A percentile compares a stretch with the other conserved stretches of the same genome.
phyloP scores from a whole-genome alignment of 2,329 filamentous ascomycete genomes.

The Pestalotiopsis sp. region DNA sequence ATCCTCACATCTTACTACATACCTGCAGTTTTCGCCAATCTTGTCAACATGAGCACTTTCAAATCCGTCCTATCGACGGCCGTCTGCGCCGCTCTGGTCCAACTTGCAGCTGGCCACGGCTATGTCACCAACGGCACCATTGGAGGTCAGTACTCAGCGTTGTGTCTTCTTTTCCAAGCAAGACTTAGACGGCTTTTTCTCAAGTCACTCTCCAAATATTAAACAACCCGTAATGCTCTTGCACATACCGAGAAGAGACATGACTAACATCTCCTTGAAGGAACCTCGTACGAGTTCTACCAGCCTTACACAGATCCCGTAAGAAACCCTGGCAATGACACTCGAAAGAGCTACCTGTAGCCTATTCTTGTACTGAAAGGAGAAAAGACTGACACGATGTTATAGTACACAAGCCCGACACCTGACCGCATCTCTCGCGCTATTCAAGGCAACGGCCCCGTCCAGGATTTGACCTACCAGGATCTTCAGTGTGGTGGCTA shows the following conservation, averaged over 20 bases:
- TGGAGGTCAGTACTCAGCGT: constrained; percentile 34
- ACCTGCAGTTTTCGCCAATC: not conserved
- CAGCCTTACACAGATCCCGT: constrained; percentile 43
- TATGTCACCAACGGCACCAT: constrained; percentile 49
- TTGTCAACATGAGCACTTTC: constrained; percentile 29
- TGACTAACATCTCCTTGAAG: constrained; percentile 29
- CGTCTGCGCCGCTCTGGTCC: constrained; percentile 36
- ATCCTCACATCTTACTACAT: not conserved
- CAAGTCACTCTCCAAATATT: too few relatives aligned
- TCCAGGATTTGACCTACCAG: constrained; percentile 52
- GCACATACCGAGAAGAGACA: too few relatives aligned
- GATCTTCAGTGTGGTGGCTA: constrained; percentile 61
- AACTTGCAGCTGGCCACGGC: constrained; percentile 44
- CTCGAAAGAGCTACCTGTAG: too few relatives aligned
- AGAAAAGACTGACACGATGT: not conserved
- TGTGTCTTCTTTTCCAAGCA: too few relatives aligned
- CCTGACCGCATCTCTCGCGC: constrained; percentile 57
- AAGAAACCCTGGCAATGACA: not conserved
- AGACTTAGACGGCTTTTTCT: too few relatives aligned
- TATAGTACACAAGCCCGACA: constrained; percentile 25
- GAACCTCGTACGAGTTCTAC: constrained; percentile 40
- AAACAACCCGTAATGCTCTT: too few relatives aligned
- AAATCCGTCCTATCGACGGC: constrained; percentile 17
- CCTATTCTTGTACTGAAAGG: too few relatives aligned
- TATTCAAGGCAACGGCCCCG: constrained; percentile 61